Conservation (phyloP, 2,329 filamentous ascomycete species). For the Colletotrichum lindemuthianum region DNA sequence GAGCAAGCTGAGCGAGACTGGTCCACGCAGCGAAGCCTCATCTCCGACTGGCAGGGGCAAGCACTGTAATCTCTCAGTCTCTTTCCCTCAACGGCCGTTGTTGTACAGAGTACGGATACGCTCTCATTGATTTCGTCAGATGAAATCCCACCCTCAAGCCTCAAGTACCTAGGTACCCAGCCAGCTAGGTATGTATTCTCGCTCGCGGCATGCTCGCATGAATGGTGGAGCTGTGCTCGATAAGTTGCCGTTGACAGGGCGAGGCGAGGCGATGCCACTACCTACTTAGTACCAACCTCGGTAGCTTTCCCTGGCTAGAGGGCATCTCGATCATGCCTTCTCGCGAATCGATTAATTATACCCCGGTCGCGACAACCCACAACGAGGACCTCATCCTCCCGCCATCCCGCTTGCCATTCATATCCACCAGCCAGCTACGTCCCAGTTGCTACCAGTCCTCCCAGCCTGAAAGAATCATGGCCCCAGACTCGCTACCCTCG, state of each 20-base stretch:
- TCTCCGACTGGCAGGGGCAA: too few relatives aligned
- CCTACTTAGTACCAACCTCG: neutral
- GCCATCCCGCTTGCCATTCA: neutral
- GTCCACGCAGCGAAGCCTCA: too few relatives aligned
- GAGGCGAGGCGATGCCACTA: neutral
- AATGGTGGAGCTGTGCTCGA: neutral
- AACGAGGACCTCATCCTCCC: neutral
- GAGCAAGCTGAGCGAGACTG: too few relatives aligned
- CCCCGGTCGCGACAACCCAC: neutral
- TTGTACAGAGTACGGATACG: too few relatives aligned
- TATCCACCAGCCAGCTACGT: neutral
- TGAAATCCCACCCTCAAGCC: too few relatives aligned
- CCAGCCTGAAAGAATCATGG: neutral
- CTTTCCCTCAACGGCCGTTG: too few relatives aligned
- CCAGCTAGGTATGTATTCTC: too few relatives aligned
- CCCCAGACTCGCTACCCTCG: neutral
- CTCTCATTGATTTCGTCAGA: too few relatives aligned
- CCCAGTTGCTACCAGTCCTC: too few relatives aligned
- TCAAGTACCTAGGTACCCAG: too few relatives aligned
- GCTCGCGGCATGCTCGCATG: neutral
- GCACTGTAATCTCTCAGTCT: too few relatives aligned
- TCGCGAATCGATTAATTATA: slow-evolving; percentile 16
- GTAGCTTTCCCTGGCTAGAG: slow-evolving; percentile 13
- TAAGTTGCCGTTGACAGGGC: too few relatives aligned
- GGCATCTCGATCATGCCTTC: slow-evolving; percentile 16